A percentile compares a stretch with the other conserved stretches of the same genome.
Conservation (phyloP, 768 basidiomycete genomes). For the Calocera cornea region DNA sequence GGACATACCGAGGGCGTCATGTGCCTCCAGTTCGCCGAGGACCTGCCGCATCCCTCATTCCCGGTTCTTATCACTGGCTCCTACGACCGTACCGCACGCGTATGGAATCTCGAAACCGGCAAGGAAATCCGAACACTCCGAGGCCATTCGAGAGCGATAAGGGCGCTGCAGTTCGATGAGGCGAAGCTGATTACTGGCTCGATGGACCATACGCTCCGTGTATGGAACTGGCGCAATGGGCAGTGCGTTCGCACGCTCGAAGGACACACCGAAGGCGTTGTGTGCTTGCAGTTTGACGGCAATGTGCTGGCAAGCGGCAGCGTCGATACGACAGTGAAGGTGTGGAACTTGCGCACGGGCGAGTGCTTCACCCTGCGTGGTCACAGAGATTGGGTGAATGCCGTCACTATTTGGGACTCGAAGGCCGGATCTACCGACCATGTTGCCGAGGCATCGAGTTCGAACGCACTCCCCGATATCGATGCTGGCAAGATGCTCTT, state of each 20-base stretch:
- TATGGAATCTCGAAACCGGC: constrained; percentile 95
- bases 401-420: constrained; percentile 85
- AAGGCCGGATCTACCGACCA: constrained; percentile 17
- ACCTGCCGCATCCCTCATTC: constrained; percentile 65
- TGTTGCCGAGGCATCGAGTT: constrained; percentile 19
- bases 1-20: constrained; percentile 95
- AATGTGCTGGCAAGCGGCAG: constrained; percentile 87
- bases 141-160: constrained; percentile 85
- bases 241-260: constrained; percentile 75
- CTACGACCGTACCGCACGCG: constrained; percentile 83
- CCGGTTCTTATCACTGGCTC: constrained; percentile 96
- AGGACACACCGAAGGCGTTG: constrained; percentile 83
- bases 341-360: constrained; percentile 86
- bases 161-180: constrained; percentile 90
- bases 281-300: constrained; percentile 81
- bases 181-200: constrained; percentile 88
- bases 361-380: constrained; percentile 87
- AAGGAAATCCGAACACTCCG: constrained; percentile 65
- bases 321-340: constrained; percentile 86
- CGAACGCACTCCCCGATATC: constrained; percentile 34
- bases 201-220: constrained; percentile 89
- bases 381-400: constrained; percentile 92
- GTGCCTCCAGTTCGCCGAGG: constrained; percentile 91
- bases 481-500: constrained; percentile 89
- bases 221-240: constrained; percentile 93